Evolutionary conservation across 305 asterid species (phyloP).

Genomic region (Stenogyne calaminthoides): DNA sequence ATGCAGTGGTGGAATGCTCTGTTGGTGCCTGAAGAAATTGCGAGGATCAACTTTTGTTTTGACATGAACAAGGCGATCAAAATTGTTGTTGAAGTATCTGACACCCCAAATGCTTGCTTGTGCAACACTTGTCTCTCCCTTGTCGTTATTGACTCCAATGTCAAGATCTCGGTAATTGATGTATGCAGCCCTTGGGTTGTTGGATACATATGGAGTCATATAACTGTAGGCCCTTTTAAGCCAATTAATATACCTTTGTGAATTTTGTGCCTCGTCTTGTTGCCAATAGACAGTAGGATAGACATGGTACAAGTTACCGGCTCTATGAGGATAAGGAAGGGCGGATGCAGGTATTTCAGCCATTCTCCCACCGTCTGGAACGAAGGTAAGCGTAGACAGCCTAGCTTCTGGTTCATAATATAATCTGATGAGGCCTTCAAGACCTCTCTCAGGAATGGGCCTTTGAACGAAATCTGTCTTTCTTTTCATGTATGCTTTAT

Average conservation of each 20-base stretch:
- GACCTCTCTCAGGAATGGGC: no score
- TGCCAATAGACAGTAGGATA: no score
- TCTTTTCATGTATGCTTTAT: slow-evolving; percentile 22
- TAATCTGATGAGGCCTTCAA: no score
- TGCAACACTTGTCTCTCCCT: background rate
- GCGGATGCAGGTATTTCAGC: no score
- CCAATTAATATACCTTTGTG: slow-evolving; percentile 18
- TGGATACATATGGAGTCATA: slow-evolving; percentile 18
- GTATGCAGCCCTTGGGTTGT: slow-evolving; percentile 6
- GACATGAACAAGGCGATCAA: slow-evolving; percentile 17
- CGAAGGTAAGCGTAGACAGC: no score
- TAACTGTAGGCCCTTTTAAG: background rate
- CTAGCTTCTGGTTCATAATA: no score
- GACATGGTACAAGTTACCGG: no score
- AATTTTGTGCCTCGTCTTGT: background rate
- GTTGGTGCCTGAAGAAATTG: slow-evolving; percentile 25
- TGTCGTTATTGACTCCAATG: slow-evolving; percentile 9
- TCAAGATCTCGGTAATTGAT: slow-evolving; percentile 31
- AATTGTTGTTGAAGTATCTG: slow-evolving; percentile 12
- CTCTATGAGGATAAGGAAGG: no score
- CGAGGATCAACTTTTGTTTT: slow-evolving; percentile 5
- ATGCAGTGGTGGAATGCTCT: slow-evolving; percentile 16
- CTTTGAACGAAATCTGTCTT: slow-evolving; percentile 42
- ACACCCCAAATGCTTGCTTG: slow-evolving; percentile 22
- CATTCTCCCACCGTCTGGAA: no score